Conservation (phyloP, 805 yeast genomes). For the Cyberlindnera americana region DNA sequence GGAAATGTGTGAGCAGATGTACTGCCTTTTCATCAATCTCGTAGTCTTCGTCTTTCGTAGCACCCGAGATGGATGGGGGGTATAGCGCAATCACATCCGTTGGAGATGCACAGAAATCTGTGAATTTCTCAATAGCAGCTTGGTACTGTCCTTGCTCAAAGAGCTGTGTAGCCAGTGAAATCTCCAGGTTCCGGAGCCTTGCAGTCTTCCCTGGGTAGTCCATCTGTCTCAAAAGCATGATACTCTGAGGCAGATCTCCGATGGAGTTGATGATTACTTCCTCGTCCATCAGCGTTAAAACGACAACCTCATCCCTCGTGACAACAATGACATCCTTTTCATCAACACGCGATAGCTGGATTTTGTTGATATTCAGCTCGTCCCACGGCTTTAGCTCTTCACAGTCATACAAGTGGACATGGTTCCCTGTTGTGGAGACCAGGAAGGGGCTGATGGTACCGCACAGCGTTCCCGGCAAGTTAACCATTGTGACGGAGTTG, state of each 20-base stretch:
- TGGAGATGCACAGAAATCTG: constrained; percentile 59
- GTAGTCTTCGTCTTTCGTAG: not conserved
- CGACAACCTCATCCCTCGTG: constrained; percentile 2
- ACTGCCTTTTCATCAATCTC: constrained; percentile 6
- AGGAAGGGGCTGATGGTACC: constrained; percentile 12
- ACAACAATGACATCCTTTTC: not conserved
- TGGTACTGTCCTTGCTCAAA: constrained; percentile 30
- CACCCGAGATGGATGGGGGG: constrained; percentile 36
- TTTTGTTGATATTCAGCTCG: not conserved
- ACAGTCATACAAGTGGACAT: constrained; percentile 9
- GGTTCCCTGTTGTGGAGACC: constrained; percentile 12
- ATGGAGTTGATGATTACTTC: constrained; percentile 12
- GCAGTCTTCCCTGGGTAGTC: constrained; percentile 30
- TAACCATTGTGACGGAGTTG: constrained; percentile 1
- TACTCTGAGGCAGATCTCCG: constrained; percentile 24
- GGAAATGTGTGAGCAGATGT: constrained; percentile 33
- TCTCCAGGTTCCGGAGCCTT: constrained; percentile 41
- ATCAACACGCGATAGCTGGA: not conserved
- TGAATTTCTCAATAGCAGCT: constrained; percentile 41
- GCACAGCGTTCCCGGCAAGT: constrained; percentile 2
- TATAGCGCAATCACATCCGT: constrained; percentile 43
- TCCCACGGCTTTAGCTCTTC: constrained; percentile 6
- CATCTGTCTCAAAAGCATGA: constrained; percentile 36
- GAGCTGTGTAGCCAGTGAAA: constrained; percentile 36
- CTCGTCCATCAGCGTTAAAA: not conserved